These are phyloP conservation scores for Raphanus hybrid DNA, from an alignment of 441 rosid genomes.

Conservation along the genomic window DNA sequence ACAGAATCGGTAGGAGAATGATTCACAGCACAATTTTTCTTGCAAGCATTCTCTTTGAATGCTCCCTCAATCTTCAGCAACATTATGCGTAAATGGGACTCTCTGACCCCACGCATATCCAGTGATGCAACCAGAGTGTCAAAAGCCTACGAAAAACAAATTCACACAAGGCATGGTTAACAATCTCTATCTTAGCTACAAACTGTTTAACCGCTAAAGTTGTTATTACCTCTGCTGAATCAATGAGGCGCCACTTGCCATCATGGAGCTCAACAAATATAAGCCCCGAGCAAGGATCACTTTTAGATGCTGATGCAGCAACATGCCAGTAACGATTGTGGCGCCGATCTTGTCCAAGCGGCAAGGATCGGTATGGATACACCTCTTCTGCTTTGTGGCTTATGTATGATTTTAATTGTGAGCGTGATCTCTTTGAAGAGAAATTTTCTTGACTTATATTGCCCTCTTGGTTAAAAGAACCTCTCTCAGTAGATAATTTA, in stretches of 20 bases:
- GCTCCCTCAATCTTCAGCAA: constrained; percentile 83
- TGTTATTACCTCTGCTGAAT: constrained; percentile 82
- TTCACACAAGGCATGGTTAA: constrained; percentile 22
- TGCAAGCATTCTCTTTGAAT: constrained; percentile 69
- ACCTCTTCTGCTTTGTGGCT: constrained; percentile 94
- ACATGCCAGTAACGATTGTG: constrained; percentile 98
- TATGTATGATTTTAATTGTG: constrained; percentile 90
- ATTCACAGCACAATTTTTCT: constrained; percentile 34
- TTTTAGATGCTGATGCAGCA: constrained; percentile 84
- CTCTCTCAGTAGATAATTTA: constrained; percentile 53
- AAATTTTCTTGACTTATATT: constrained; percentile 58
- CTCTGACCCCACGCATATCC: constrained; percentile 94
- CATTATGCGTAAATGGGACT: constrained; percentile 92
- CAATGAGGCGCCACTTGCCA: constrained; percentile 89
- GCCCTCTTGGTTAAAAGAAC: constrained; percentile 52
- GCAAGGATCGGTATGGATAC: constrained; percentile 91
- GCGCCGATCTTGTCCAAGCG: constrained; percentile 98
- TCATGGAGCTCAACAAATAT: constrained; percentile 85
- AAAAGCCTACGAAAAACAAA: constrained; percentile 60
- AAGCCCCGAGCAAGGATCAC: constrained; percentile 92
- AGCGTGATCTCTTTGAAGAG: constrained; percentile 79
- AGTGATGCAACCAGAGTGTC: constrained; percentile 79
- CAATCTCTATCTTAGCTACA: background rate
- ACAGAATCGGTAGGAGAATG: constrained; percentile 29
- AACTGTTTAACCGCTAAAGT: background rate